Conservation (phyloP, 306 rosid species). For the barrel medic (Medicago truncatula) region MtrunA17r5.0-ANR NC_053044.1:36039501-36040000, state of each 20-base stretch:
- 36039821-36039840: conserved; percentile 17
- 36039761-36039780: conserved; percentile 15
- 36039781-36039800: background rate
- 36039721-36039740: conserved; percentile 23
- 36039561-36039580: background rate
- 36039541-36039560: background rate
- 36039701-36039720: conserved; percentile 40
- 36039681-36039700: conserved; percentile 84
- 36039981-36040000: conserved; percentile 24
- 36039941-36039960: conserved; percentile 4
- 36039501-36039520: conserved; percentile 11
- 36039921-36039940: conserved; percentile 23
- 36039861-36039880: conserved; percentile 32
- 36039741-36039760: conserved; percentile 22
- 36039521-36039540: background rate
- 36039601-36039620: conserved; percentile 63
- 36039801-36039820: background rate
- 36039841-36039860: conserved; percentile 25
- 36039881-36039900: conserved; percentile 9
- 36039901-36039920: conserved; percentile 20
- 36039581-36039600: conserved; percentile 33
- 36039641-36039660: conserved; percentile 76
- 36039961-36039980: conserved; percentile 13
- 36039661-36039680: conserved; percentile 77
- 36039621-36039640: conserved; percentile 66